Evolutionary conservation across 2,329 filamentous ascomycete species (phyloP).

Genomic region (Apiospora kogelbergensis): DNA sequence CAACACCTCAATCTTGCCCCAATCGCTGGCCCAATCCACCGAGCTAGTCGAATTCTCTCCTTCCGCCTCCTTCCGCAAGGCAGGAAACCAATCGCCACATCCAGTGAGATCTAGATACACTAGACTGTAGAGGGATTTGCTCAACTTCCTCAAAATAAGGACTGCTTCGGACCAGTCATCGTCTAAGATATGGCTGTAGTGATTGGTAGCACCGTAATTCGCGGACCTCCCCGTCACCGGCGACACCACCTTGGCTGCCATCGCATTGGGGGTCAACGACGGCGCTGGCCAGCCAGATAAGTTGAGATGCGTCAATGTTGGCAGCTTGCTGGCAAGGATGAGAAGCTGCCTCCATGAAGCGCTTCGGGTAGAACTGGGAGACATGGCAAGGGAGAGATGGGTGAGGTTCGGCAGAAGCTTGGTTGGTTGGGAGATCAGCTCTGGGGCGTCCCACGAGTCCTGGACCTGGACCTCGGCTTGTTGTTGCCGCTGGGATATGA

Average conservation of each 20-base stretch:
- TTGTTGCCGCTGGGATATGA: conserved; percentile 19
- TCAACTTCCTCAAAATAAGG: conserved; percentile 53
- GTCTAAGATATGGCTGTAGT: conserved; percentile 59
- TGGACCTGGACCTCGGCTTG: conserved; percentile 31
- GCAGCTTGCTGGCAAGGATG: conserved; percentile 50
- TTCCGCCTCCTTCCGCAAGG: conserved; percentile 42
- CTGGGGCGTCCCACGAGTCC: conserved; percentile 55
- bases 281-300: conserved; percentile 64
- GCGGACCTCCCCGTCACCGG: conserved; percentile 41
- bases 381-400: conserved; percentile 58
- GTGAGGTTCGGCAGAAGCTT: conserved; percentile 56
- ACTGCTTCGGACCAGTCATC: conserved; percentile 61
- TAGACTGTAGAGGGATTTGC: conserved; percentile 54
- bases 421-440: conserved; percentile 24
- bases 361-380: conserved; percentile 32
- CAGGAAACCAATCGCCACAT: conserved; percentile 54
- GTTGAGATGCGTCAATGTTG: conserved; percentile 58
- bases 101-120: conserved; percentile 63
- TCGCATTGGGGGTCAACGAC: conserved; percentile 55
- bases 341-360: conserved; percentile 62
- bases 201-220: conserved; percentile 54
- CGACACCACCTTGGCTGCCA: conserved; percentile 45
- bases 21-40: conserved; percentile 54
- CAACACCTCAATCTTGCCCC: conserved; percentile 52
- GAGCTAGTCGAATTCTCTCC: conserved; percentile 37